Percentiles rank a stretch among this genome's conserved stretches.
Conservation (phyloP, 1,284 basidiomycete genomes). For the Austroboletus novae-zelandiae region DNA sequence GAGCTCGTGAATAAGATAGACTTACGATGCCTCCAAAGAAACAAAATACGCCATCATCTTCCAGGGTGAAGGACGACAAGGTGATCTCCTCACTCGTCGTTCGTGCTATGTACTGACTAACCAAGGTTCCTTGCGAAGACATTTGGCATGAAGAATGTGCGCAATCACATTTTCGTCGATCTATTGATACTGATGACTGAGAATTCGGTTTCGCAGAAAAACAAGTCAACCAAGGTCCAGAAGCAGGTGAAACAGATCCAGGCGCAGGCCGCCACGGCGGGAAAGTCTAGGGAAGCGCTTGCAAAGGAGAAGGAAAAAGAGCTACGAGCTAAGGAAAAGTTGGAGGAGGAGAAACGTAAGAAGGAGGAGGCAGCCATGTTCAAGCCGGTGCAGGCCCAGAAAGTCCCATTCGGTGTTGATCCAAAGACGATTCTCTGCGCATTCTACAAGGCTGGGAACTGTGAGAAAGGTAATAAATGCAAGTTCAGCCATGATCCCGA, state of each 20-base stretch:
- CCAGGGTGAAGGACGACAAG: conserved; percentile 77
- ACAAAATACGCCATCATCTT: conserved; percentile 46
- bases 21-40: conserved; percentile 71
- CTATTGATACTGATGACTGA: conserved; percentile 5
- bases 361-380: conserved; percentile 85
- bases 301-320: conserved; percentile 87
- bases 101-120: conserved; percentile 29
- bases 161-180: conserved; percentile 24
- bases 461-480: conserved; percentile 90
- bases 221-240: conserved; percentile 92
- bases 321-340: conserved; percentile 72
- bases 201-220: conserved; percentile 61
- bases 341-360: conserved; percentile 79
- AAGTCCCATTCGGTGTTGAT: conserved; percentile 94
- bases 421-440: conserved; percentile 89
- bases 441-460: conserved; percentile 86
- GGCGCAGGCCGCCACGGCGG: conserved; percentile 66
- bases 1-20: too few species aligned
- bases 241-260: conserved; percentile 79
- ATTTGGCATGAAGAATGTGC: conserved; percentile 91
- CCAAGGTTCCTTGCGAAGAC: conserved; percentile 51
- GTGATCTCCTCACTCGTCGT: conserved; percentile 37
- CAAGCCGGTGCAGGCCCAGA: conserved; percentile 77
- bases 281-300: conserved; percentile 75
- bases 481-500: conserved; percentile 95